Percentiles rank a stretch among this genome's conserved stretches.
These are phyloP conservation scores for Aspergillus pseudonomiae DNA, from an alignment of 2,329 filamentous ascomycete species.

Conservation along the genomic window DNA sequence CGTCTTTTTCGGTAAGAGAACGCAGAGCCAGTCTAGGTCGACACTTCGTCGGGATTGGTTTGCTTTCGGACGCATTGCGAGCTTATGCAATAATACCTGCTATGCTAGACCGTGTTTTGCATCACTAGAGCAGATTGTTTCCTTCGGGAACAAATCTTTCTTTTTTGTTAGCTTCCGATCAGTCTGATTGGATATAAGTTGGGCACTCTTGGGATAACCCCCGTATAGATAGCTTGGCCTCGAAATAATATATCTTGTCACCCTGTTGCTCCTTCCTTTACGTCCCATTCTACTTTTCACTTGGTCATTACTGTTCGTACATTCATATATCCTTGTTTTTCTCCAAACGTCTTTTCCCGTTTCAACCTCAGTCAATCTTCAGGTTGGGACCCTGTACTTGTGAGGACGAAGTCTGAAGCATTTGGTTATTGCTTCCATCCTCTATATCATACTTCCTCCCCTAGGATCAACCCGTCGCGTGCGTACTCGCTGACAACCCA, in stretches of 20 bases:
- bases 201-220: constrained; percentile 17
- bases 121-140: constrained; percentile 16
- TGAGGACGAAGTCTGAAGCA: neutral
- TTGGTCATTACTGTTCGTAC: neutral
- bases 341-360: neutral
- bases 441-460: neutral
- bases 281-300: constrained; percentile 2
- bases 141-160: constrained; percentile 9
- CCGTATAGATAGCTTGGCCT: constrained; percentile 4
- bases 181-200: constrained; percentile 22
- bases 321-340: neutral
- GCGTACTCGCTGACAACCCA: constrained; percentile 18
- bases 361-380: neutral
- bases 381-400: neutral
- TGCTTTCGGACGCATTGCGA: constrained; percentile 12
- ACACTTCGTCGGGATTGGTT: constrained; percentile 16
- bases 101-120: constrained; percentile 18
- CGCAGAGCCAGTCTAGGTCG: constrained; percentile 16
- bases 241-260: constrained; percentile 18
- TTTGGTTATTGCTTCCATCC: neutral
- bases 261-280: constrained; percentile 10
- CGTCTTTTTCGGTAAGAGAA: constrained; percentile 11
- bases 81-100: constrained; percentile 23
- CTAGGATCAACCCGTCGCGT: constrained; percentile 3
- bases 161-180: constrained; percentile 16